Evolutionary conservation across 2,329 filamentous ascomycete genomes (phyloP).

Genomic region (Xylogone sp.): DNA sequence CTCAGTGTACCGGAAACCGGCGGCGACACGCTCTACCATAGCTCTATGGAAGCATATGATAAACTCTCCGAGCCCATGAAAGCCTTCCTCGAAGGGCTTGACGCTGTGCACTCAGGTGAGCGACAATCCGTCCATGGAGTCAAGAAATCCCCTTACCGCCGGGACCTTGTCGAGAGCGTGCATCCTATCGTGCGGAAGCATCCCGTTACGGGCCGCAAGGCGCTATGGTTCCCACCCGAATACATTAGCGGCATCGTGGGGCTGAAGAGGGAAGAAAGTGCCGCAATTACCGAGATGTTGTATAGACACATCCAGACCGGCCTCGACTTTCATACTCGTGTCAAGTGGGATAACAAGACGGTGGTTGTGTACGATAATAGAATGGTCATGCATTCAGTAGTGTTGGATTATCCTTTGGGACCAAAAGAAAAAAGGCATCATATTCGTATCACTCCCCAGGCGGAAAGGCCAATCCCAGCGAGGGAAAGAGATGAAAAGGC

Average conservation of each 20-base stretch:
- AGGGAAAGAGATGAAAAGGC: constrained; percentile 18
- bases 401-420: constrained; percentile 1
- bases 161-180: constrained; percentile 66
- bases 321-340: constrained; percentile 62
- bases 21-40: constrained; percentile 76
- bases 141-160: constrained; percentile 43
- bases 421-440: constrained; percentile 1
- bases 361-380: constrained; percentile 74
- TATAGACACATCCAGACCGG: constrained; percentile 68
- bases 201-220: constrained; percentile 75
- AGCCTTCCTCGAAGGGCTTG: constrained; percentile 71
- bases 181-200: constrained; percentile 77
- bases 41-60: constrained; percentile 73
- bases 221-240: constrained; percentile 62
- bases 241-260: constrained; percentile 70
- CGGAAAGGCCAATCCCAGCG: not conserved
- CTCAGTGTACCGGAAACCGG: constrained; percentile 73
- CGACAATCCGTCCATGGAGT: constrained; percentile 74
- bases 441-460: constrained; percentile 1
- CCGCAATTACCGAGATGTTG: constrained; percentile 47
- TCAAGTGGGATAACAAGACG: constrained; percentile 71
- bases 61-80: constrained; percentile 73
- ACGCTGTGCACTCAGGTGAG: constrained; percentile 72
- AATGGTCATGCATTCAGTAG: constrained; percentile 5
- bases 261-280: constrained; percentile 75